Base-by-base conservation (phyloP, 306 rosid genomes). In the Vigna unguiculata region DNA sequence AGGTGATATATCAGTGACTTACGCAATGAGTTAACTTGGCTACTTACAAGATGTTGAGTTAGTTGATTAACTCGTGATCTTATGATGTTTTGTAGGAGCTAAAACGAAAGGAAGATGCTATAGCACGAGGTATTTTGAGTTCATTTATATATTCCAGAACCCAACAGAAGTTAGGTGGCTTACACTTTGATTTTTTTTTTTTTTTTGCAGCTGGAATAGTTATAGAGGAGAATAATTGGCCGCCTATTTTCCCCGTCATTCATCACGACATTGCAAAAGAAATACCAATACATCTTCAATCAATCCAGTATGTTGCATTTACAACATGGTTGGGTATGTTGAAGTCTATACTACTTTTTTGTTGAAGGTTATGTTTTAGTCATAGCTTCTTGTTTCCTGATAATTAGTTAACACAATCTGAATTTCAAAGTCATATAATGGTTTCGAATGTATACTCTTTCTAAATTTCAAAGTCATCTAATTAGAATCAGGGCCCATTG, bases 271-370 rank as follows among this genome's bases (percentile, higher is more conserved):
- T 96, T 80, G 83, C 88, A 48, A 86, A 71, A 21, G 99, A 96
- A 81, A 93, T 88, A 80, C 99, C 99, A 16, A 20, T 96, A 66
- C 99, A 96, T 86, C 94, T 92, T 49, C 99, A 90, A 77, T 85
- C 74, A 65, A 59, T 93, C 80, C 97, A 90, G 79, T 92, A 95
- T 80, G 93, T 90, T 75, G 99, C 90, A 28, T 90, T 95, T 81
- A 72, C 97, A 63, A 92, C 99, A 86, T 89, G 81, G 80, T 80
- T 95, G 75, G 97, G 99, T 95, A 90, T 48, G 96, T 86, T 69
- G 9, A 86, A 38, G 45, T 49, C 73, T 47, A 34, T 34, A 65
- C n/a, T n/a, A 45, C 65, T 20, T 41, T 46, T 48, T 38, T 59
- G 24, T 54, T 51, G 25, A 71, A 73, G n/a, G 19, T 61, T 66